Evolutionary conservation across 352 stramenopile genomes (phyloP), one percentile per base, ranked within the genome.

Genomic region (Phytophthora agathidicida): DNA sequence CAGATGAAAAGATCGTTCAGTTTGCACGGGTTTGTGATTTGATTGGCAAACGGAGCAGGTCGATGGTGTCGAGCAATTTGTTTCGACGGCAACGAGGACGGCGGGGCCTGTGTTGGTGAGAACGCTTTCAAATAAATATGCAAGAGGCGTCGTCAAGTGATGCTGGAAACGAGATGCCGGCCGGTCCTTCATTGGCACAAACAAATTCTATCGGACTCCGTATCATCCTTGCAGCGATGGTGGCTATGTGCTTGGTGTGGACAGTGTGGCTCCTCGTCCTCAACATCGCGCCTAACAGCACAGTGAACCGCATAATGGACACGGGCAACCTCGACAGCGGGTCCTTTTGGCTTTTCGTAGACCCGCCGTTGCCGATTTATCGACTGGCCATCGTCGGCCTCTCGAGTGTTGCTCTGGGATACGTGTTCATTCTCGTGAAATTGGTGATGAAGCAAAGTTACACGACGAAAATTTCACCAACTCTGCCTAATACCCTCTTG

Each of bases 311-410:
- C 24, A 24, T 46, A 4, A 46, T 46, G 38, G 13, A 32, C 11
- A 46, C 38, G 3, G 3, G n/a, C 2, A 14, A 20, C 20, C 20
- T 46, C 19, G 38, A 46, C 3, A 13, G 20, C 7, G 38, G 38
- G 4, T 31, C 38, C 5, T 46, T 46, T 32, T 46, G 38, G 38
- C 23, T 33, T 33, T 32, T 46, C 14, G 38, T 46, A 11, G 38
- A 46, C 5, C 23, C 38, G 14, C 38, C 38, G 10, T 19, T 16
- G 13, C 7, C 17, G 9, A 28, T 43, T 7, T 43, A 43, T 43
- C 36, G 36, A 10, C 19, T 43, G 7, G 19, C 36, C 19, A 43
- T 43, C 36, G 5, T 43, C 10, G 36, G 36, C 14, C 7, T 43
- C n/a, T 26, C 36, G 17, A 28, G 36, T 28, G 10, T 28, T 26